Conservation (phyloP, 805 yeast genomes). For the Wickerhamiella parazyma region DNA sequence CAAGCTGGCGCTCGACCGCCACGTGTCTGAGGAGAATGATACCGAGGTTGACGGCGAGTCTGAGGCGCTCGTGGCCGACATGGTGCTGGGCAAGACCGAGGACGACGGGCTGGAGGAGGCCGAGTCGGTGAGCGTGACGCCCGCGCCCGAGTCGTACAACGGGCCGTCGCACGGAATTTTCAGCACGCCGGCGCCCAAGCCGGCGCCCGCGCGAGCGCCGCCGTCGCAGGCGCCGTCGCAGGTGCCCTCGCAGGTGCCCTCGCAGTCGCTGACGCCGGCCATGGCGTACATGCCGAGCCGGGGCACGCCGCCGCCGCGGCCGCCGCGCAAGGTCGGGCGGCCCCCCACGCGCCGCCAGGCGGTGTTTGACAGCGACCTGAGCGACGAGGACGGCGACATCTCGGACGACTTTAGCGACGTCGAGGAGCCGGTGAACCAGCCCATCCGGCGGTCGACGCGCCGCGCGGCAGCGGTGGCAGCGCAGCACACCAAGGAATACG, state of each 20-base stretch:
- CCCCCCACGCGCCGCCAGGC: slow-evolving; percentile 9
- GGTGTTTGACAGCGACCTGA: slow-evolving; percentile 5
- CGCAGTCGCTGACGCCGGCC: neutral
- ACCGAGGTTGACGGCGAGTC: slow-evolving; percentile 26
- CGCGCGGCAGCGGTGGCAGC: slow-evolving; percentile 5
- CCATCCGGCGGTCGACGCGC: slow-evolving; percentile 3
- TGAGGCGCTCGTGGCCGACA: slow-evolving; percentile 28
- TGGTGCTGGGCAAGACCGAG: slow-evolving; percentile 20
- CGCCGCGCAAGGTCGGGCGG: slow-evolving; percentile 5
- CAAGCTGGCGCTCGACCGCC: slow-evolving; percentile 69
- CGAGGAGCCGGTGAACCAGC: slow-evolving; percentile 2
- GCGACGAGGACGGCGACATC: slow-evolving; percentile 6
- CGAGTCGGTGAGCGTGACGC: neutral
- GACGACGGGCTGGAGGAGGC: neutral
- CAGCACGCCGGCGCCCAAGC: neutral
- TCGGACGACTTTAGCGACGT: slow-evolving; percentile 7
- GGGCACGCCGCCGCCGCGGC: slow-evolving; percentile 9
- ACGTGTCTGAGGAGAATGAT: slow-evolving; percentile 28
- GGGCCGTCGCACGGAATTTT: slow-evolving; percentile 7
- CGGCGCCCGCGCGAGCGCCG: neutral
- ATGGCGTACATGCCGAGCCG: slow-evolving; percentile 8
- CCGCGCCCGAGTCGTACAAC: neutral
- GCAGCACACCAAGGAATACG: neutral
- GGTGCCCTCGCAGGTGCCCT: too few species aligned
- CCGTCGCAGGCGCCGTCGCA: neutral